Percentiles rank a stretch among this genome's conserved stretches.
phyloP scores from a whole-genome alignment of 345 rosid genomes.

The Pistacia atlantica region DNA sequence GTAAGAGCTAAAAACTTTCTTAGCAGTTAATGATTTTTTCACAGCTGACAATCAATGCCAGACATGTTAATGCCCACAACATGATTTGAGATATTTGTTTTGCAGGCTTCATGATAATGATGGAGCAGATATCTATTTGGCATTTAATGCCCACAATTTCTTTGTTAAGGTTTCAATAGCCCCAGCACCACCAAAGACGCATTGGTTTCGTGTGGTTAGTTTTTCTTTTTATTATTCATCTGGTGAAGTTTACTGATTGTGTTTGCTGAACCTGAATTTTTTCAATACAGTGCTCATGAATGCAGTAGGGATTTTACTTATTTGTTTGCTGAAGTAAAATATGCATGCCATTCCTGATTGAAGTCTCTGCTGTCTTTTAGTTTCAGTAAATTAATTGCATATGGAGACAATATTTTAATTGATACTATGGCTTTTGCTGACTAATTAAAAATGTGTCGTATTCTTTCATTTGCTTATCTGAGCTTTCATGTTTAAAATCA shows the following conservation, averaged over 20 bases:
- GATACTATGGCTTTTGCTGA: background rate
- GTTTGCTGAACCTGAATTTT: background rate
- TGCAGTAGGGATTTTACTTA: background rate
- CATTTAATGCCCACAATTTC: conserved; percentile 79
- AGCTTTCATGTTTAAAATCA: background rate
- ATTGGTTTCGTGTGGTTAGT: conserved; percentile 91
- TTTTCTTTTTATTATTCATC: background rate
- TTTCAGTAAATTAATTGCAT: background rate
- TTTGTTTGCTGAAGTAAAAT: background rate
- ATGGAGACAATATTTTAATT: background rate
- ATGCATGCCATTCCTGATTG: background rate
- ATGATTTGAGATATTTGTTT: conserved; percentile 11
- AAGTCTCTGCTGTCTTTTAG: background rate
- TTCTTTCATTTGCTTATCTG: background rate
- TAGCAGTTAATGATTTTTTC: background rate
- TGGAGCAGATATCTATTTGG: conserved; percentile 65
- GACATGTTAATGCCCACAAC: background rate
- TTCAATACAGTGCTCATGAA: background rate
- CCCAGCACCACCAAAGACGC: conserved; percentile 51
- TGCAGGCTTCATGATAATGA: conserved; percentile 71
- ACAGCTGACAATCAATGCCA: background rate
- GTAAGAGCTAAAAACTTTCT: conserved; percentile 41
- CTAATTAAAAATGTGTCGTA: background rate
- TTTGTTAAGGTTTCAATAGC: conserved; percentile 68
- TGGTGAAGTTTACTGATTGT: background rate